Evolutionary conservation across 2,329 filamentous ascomycete species (phyloP).

Genomic region (Xylariaceae sp.): DNA sequence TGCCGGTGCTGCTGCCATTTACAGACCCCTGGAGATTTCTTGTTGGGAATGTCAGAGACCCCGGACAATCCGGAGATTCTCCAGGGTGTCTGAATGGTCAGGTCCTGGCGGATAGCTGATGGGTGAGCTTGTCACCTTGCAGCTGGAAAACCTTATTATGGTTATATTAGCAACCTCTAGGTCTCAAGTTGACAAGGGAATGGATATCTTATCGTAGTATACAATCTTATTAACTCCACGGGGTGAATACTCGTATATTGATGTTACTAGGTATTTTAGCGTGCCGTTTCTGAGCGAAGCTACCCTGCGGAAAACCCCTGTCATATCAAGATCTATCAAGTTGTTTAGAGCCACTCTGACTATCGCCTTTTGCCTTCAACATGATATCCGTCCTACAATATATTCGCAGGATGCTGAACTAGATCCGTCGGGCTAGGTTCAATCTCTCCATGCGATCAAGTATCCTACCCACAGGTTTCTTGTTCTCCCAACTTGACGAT

Average conservation of each 20-base stretch:
- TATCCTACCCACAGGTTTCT: not conserved
- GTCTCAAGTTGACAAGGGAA: not conserved
- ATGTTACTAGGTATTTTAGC: conserved; percentile 10
- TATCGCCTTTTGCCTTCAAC: not conserved
- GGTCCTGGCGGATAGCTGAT: not conserved
- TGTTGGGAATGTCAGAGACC: not conserved
- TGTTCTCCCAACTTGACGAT: not conserved
- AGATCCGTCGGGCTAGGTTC: not conserved
- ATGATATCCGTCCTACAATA: not conserved
- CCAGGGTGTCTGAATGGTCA: not conserved
- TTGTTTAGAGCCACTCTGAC: conserved; percentile 18
- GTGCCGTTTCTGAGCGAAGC: not conserved
- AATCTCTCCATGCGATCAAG: not conserved
- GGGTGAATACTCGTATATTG: not conserved
- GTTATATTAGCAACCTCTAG: not conserved
- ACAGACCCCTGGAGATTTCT: not conserved
- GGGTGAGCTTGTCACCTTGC: not conserved
- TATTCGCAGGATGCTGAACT: not conserved
- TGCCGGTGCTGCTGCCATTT: not conserved
- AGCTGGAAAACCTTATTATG: not conserved
- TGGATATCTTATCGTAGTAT: not conserved
- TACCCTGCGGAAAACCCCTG: conserved; percentile 16
- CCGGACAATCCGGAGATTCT: not conserved
- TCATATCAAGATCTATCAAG: conserved; percentile 23
- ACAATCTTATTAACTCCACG: not conserved